Percentiles rank a stretch among this genome's conserved stretches.
Conservation (phyloP, 2,329 filamentous ascomycete genomes). For the Cytospora schulzeri region DNA sequence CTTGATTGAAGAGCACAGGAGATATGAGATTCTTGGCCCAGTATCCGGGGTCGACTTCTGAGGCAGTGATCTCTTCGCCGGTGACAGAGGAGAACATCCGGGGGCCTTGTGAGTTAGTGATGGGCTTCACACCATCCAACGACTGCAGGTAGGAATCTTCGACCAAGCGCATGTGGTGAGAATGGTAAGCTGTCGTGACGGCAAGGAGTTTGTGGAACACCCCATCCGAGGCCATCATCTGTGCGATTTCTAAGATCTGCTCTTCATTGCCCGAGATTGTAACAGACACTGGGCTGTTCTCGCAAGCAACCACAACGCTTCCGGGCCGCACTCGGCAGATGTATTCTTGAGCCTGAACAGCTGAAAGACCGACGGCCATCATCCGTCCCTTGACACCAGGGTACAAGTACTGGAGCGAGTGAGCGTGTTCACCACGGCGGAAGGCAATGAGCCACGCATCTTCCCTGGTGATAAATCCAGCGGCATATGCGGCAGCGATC, state of each 20-base stretch:
- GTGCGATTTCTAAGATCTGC: conserved; percentile 37
- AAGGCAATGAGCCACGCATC: conserved; percentile 47
- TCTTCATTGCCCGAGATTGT: conserved; percentile 46
- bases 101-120: neutral
- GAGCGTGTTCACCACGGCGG: conserved; percentile 42
- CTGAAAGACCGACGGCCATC: conserved; percentile 44
- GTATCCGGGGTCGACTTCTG: conserved; percentile 41
- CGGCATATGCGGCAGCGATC: conserved; percentile 48
- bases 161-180: conserved; percentile 45
- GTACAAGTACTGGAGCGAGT: conserved; percentile 33
- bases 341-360: conserved; percentile 34
- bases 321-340: conserved; percentile 29
- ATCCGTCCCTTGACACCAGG: conserved; percentile 42
- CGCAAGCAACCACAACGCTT: conserved; percentile 43
- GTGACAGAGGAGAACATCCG: conserved; percentile 47
- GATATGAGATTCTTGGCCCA: conserved; percentile 51
- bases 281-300: conserved; percentile 47
- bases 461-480: conserved; percentile 39
- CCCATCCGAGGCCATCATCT: conserved; percentile 36
- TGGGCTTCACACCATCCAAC: conserved; percentile 32
- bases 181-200: conserved; percentile 48
- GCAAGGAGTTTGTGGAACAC: conserved; percentile 42
- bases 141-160: conserved; percentile 40
- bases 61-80: conserved; percentile 20
- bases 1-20: conserved; percentile 47